A percentile compares a stretch with the other conserved stretches of the same genome.
phyloP scores from a whole-genome alignment of 768 basidiomycete species.

The Antrodiella citrinella region DNA sequence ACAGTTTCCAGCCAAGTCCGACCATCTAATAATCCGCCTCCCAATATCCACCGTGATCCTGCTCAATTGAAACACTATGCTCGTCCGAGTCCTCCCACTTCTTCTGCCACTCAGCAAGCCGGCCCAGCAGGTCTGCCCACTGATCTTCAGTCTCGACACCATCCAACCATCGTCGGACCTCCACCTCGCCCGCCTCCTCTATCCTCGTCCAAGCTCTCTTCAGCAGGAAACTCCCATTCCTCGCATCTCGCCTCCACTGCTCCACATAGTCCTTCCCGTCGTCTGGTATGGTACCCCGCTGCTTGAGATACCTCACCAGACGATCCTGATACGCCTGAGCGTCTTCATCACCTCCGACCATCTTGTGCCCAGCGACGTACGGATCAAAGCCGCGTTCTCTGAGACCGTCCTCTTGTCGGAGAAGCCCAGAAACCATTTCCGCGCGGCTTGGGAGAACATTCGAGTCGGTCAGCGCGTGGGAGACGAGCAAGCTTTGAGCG shows the following conservation, averaged over 20 bases:
- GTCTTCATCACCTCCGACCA: slow-evolving; percentile 23
- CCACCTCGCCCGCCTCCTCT: slow-evolving; percentile 30
- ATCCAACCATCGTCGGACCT: slow-evolving; percentile 31
- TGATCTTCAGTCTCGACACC: slow-evolving; percentile 43
- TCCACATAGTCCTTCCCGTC: slow-evolving; percentile 41
- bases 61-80: slow-evolving; percentile 1
- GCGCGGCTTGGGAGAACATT: slow-evolving; percentile 32
- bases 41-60: neutral
- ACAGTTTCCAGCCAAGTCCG: too few relatives aligned
- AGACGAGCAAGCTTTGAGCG: slow-evolving; percentile 42
- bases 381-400: slow-evolving; percentile 40
- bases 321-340: slow-evolving; percentile 26
- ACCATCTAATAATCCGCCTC: neutral
- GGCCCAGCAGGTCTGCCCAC: slow-evolving; percentile 41
- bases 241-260: slow-evolving; percentile 35
- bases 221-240: slow-evolving; percentile 27
- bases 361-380: slow-evolving; percentile 38
- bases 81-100: slow-evolving; percentile 40
- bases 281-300: slow-evolving; percentile 26
- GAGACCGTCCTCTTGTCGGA: slow-evolving; percentile 30
- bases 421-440: slow-evolving; percentile 33
- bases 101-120: slow-evolving; percentile 40
- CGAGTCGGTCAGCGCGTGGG: slow-evolving; percentile 36
- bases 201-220: slow-evolving; percentile 38
- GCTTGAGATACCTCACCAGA: slow-evolving; percentile 22